phyloP scores from a whole-genome alignment of 2,329 filamentous ascomycete species.

The Pyrenochaeta sp. region DNA sequence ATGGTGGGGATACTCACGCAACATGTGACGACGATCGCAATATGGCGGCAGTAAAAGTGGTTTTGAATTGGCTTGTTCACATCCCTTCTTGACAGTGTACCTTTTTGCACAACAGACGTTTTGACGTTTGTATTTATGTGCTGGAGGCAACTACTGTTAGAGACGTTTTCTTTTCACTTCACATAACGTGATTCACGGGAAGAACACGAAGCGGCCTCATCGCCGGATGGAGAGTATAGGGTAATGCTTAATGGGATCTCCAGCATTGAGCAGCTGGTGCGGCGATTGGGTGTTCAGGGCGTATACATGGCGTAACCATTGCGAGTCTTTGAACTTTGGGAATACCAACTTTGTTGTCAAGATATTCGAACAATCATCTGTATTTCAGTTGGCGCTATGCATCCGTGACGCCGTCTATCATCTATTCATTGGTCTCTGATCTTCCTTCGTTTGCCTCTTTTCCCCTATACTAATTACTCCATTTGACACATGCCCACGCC shows the following conservation, averaged over 20 bases:
- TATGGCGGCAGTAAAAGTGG: constrained; percentile 6
- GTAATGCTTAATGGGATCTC: background rate
- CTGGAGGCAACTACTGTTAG: background rate
- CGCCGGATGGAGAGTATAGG: background rate
- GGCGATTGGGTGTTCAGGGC: constrained; percentile 1
- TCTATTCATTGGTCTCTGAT: background rate
- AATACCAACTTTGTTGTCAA: background rate
- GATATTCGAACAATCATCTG: background rate
- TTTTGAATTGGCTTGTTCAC: background rate
- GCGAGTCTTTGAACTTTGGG: constrained; percentile 1
- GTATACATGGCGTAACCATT: background rate
- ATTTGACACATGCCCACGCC: constrained; percentile 25
- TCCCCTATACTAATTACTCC: constrained; percentile 11
- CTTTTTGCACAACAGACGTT: background rate
- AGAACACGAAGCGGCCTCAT: background rate
- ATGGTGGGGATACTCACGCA: background rate
- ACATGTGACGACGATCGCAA: background rate
- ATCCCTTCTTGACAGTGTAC: background rate
- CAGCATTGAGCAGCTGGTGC: background rate
- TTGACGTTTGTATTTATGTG: background rate
- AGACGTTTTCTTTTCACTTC: background rate
- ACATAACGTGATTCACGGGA: background rate
- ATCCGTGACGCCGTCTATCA: background rate
- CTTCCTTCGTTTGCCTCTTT: background rate
- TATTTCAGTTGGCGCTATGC: background rate